Evolutionary conservation across 768 basidiomycete genomes (phyloP), one percentile per base, ranked within the genome.

Genomic region (Psilocybe tampanensis): DNA sequence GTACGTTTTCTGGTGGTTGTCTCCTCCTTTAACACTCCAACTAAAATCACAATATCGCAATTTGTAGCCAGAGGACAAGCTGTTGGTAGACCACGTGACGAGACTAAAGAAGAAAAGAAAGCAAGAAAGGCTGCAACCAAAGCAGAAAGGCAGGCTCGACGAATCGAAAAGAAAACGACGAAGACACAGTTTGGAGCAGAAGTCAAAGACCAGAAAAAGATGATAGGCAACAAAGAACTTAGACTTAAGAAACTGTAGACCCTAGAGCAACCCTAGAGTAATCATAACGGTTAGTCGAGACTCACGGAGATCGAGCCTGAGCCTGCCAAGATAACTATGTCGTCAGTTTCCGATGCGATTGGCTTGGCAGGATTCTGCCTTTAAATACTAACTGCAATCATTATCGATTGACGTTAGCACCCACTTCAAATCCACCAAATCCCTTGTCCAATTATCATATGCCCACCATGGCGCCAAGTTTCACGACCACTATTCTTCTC

Each of bases 101-200:
- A 99, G 72, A 81, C 86, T 0, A 80, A 80, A 59, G 90, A 90
- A 59, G 88, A 84, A 48, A 94, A 87, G 69, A 89, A 80, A 64
- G 79, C 80, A 0, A 80, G 91, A 24, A 94, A 94, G 68, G 76
- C 81, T 22, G 85, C 83, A 2, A 80, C 88, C 5, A 94, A 90
- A 66, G 76, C 73, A 2, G 86, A 86, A 51, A 81, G 86, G 47
- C 88, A 88, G 66, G 67, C 69, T 21, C 83, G 91, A 34, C 78
- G 90, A 50, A 72, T 69, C 13, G 84, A 88, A 58, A 94, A 92
- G 72, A 92, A 88, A 65, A 72, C 72, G 4, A 85, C 71, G 23
- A 86, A 84, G 60, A 85, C 89, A 52, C 73, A 81, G 59, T 94
- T 88, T 65, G 76, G 74, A 13, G 73, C 75, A 3, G 92, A 91